Evolutionary conservation across 2,329 filamentous ascomycete species (phyloP).

Genomic region (Hypoxylon sp.): DNA sequence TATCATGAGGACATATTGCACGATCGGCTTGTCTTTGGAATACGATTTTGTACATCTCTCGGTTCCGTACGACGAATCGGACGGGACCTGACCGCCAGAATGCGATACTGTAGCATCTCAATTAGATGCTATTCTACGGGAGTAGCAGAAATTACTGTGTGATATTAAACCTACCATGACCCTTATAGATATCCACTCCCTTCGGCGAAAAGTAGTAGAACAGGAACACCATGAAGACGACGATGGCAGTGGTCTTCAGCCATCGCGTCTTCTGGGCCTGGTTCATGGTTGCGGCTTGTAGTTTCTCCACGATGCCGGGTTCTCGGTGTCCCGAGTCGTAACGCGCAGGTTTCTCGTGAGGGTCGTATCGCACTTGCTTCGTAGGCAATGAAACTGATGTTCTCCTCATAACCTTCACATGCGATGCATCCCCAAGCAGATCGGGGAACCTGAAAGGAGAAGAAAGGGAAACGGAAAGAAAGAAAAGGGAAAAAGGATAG

Average conservation of each 20-base stretch:
- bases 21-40: conserved; percentile 90
- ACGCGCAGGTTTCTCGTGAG: conserved; percentile 75
- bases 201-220: conserved; percentile 75
- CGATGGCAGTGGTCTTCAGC: conserved; percentile 74
- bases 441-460: conserved; percentile 42
- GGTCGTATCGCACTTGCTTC: conserved; percentile 72
- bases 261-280: conserved; percentile 76
- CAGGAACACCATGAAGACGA: conserved; percentile 71
- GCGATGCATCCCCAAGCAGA: conserved; percentile 48
- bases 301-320: conserved; percentile 65
- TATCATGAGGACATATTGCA: conserved; percentile 99
- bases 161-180: conserved; percentile 55
- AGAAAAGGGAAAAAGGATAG: conserved; percentile 19
- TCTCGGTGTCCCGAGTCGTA: conserved; percentile 66
- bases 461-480: conserved; percentile 31
- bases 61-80: conserved; percentile 75
- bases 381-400: conserved; percentile 75
- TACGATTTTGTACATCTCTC: conserved; percentile 85
- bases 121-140: conserved; percentile 39
- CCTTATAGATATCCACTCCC: conserved; percentile 68
- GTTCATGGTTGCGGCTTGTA: conserved; percentile 72
- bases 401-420: conserved; percentile 69
- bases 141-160: background rate
- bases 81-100: conserved; percentile 66
- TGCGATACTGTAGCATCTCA: conserved; percentile 43